Evolutionary conservation across 805 yeast genomes (phyloP).

Genomic region (Suhomyces kilbournensis): DNA sequence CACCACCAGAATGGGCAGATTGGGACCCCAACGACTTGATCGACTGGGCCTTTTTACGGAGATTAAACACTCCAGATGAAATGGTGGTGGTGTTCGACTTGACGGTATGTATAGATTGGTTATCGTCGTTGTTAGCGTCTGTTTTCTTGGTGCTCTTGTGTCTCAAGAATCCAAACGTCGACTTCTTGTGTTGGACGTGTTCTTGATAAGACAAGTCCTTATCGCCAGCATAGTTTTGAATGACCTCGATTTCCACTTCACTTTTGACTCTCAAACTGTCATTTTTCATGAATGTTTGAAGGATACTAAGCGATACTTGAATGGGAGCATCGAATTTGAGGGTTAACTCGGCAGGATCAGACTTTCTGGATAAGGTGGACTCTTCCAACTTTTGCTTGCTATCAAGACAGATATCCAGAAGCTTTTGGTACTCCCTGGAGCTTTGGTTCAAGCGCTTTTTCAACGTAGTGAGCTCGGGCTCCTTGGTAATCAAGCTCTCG

Average conservation of each 20-base stretch:
- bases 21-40: conserved; percentile 16
- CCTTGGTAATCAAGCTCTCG: conserved; percentile 63
- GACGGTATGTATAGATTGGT: conserved; percentile 34
- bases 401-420: conserved; percentile 42
- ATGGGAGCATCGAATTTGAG: conserved; percentile 54
- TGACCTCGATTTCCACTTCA: conserved; percentile 88
- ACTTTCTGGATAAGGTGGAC: conserved; percentile 32
- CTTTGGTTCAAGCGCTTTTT: conserved; percentile 48
- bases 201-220: conserved; percentile 62
- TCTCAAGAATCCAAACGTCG: conserved; percentile 54
- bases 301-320: conserved; percentile 46
- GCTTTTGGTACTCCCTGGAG: conserved; percentile 34
- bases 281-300: conserved; percentile 64
- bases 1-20: conserved; percentile 7
- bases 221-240: conserved; percentile 79
- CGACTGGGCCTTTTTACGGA: conserved; percentile 31
- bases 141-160: conserved; percentile 13
- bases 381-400: conserved; percentile 52
- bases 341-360: conserved; percentile 37
- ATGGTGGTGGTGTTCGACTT: conserved; percentile 26
- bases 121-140: conserved; percentile 14
- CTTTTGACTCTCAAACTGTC: conserved; percentile 72
- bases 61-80: conserved; percentile 35
- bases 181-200: conserved; percentile 51
- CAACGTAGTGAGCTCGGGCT: conserved; percentile 55